A percentile compares a stretch with the other conserved stretches of the same genome.
Conservation (phyloP, 1,139 yeast species). For the Meyerozyma elateridarum region DNA sequence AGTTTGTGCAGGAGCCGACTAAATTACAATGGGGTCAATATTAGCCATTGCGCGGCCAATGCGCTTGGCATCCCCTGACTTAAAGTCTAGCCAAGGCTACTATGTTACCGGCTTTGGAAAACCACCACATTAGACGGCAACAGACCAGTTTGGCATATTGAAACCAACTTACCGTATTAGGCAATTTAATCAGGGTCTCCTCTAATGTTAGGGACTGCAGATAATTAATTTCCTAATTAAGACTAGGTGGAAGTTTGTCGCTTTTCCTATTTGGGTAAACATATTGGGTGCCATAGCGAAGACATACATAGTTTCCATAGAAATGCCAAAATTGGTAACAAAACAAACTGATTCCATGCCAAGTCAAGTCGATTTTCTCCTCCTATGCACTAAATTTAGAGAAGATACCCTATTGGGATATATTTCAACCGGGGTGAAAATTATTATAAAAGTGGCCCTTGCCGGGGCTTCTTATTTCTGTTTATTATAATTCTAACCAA, state of each 20-base stretch:
- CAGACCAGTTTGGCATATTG: no score
- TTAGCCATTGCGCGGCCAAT: no score
- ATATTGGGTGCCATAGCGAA: conserved; percentile 2
- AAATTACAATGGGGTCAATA: no score
- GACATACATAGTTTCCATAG: not conserved
- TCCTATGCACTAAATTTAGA: conserved; percentile 3
- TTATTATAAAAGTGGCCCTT: conserved; percentile 3
- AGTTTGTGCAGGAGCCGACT: no score
- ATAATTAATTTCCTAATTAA: conserved; percentile 4
- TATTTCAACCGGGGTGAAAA: not conserved
- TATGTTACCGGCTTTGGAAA: no score
- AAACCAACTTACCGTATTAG: conserved; percentile 1
- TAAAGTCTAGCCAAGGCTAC: no score
- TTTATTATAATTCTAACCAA: not conserved
- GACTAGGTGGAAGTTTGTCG: not conserved
- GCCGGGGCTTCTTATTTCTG: not conserved
- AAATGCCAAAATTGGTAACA: conserved; percentile 4
- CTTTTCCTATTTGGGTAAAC: conserved; percentile 15
- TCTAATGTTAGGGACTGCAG: not conserved
- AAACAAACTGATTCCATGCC: conserved; percentile 1
- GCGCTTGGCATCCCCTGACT: no score
- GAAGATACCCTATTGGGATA: conserved; percentile 2
- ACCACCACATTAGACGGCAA: no score
- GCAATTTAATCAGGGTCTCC: conserved; percentile 2
- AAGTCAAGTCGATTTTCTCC: not conserved